phyloP scores from a whole-genome alignment of 192 early-diverging fungal genomes.

The Oehlia diaphana region DNA sequence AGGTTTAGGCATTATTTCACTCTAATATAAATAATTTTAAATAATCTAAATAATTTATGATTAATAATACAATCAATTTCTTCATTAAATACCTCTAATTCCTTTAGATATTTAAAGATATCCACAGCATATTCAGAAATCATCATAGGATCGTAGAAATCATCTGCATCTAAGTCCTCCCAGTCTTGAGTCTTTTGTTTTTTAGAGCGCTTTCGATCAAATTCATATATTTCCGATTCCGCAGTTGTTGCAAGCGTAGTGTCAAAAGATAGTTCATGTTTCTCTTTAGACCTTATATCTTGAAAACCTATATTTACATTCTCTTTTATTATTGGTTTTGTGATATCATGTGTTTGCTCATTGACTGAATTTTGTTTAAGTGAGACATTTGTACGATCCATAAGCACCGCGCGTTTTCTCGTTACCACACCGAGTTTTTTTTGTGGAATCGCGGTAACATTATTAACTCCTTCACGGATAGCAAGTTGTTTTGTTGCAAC shows the following conservation, averaged over 20 bases:
- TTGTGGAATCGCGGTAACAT: neutral
- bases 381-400: neutral
- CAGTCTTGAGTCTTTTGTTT: constrained; percentile 43
- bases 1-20: constrained; percentile 71
- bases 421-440: neutral
- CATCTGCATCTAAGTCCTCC: constrained; percentile 81
- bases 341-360: neutral
- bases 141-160: constrained; percentile 84
- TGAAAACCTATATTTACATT: neutral
- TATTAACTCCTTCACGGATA: neutral
- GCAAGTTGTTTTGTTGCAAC: neutral
- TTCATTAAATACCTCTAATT: constrained; percentile 59
- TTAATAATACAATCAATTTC: neutral
- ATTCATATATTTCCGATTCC: neutral
- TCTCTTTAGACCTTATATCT: neutral
- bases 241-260: neutral
- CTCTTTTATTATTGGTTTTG: neutral
- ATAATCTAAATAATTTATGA: neutral
- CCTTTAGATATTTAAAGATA: constrained; percentile 86
- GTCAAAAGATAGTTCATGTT: neutral
- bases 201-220: constrained; percentile 17
- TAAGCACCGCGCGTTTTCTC: neutral
- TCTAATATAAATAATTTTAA: constrained; percentile 33
- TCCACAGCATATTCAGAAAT: constrained; percentile 91
- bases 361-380: neutral